Conservation (phyloP, 495 filamentous ascomycete genomes). For the Halenospora varia region DNA sequence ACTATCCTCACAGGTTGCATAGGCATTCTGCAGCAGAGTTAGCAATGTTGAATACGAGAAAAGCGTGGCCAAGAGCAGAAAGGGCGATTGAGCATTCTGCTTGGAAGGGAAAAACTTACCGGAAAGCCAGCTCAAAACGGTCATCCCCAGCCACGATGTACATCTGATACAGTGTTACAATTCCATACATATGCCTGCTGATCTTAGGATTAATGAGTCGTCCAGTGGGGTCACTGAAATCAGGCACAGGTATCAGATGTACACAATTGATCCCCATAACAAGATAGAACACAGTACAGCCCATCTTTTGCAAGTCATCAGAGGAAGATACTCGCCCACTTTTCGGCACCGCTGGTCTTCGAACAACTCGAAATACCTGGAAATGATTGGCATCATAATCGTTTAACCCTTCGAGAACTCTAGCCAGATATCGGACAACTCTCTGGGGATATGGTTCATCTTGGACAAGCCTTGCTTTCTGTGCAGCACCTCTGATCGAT, state of each 20-base stretch:
- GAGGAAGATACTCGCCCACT: slow-evolving; percentile 54
- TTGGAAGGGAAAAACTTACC: not conserved
- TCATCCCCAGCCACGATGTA: slow-evolving; percentile 72
- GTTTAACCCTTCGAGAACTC: slow-evolving; percentile 58
- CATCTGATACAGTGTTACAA: slow-evolving; percentile 68
- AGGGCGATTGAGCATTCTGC: slow-evolving; percentile 5
- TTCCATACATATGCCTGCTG: slow-evolving; percentile 51
- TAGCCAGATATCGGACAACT: slow-evolving; percentile 59
- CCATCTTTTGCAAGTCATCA: slow-evolving; percentile 73
- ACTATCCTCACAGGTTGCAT: slow-evolving; percentile 58
- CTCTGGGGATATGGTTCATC: slow-evolving; percentile 53
- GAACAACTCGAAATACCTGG: slow-evolving; percentile 80
- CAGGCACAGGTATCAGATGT: slow-evolving; percentile 73
- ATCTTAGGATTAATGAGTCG: slow-evolving; percentile 44
- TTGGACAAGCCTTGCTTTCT: slow-evolving; percentile 45
- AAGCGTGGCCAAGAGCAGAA: slow-evolving; percentile 12
- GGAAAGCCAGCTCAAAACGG: slow-evolving; percentile 79
- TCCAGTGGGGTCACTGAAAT: slow-evolving; percentile 47
- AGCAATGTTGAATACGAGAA: not conserved
- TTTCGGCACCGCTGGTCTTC: slow-evolving; percentile 57
- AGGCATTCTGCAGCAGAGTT: slow-evolving; percentile 47
- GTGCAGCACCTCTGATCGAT: slow-evolving; percentile 58
- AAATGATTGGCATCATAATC: slow-evolving; percentile 68
- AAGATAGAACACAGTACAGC: slow-evolving; percentile 74
- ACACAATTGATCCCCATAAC: slow-evolving; percentile 80